These are phyloP conservation scores for Globisporangium barbulae DNA, from an alignment of 352 stramenopile genomes.

Conservation along the genomic window DNA sequence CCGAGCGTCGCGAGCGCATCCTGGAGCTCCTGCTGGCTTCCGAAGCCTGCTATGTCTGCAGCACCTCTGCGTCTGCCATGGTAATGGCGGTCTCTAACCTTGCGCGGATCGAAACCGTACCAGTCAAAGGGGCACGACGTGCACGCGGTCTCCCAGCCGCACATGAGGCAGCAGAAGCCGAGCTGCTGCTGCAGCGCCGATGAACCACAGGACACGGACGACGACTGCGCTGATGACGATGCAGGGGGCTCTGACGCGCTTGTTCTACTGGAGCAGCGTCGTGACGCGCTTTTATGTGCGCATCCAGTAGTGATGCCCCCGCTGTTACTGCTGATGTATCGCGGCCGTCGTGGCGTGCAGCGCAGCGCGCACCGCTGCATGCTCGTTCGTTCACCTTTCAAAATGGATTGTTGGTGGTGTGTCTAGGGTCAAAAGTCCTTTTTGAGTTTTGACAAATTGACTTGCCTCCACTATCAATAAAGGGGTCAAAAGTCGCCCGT, in stretches of 20 bases:
- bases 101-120: slow-evolving; percentile 52
- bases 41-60: slow-evolving; percentile 2
- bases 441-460: no score
- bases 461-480: no score
- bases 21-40: slow-evolving; percentile 16
- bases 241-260: neutral
- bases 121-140: slow-evolving; percentile 65
- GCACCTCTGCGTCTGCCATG: slow-evolving; percentile 11
- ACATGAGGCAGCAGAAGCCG: slow-evolving; percentile 68
- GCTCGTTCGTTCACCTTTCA: no score
- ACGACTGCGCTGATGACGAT: neutral
- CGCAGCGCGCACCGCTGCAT: neutral
- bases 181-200: slow-evolving; percentile 51
- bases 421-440: no score
- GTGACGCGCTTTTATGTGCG: neutral
- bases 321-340: neutral
- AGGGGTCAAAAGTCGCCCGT: no score
- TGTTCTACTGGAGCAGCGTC: neutral
- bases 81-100: slow-evolving; percentile 25
- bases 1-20: slow-evolving; percentile 26
- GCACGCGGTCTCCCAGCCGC: slow-evolving; percentile 61
- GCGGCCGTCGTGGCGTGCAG: neutral
- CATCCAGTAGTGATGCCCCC: neutral
- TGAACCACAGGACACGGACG: neutral
- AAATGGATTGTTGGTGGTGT: no score